Percentiles rank a stretch among this genome's conserved stretches.
phyloP scores from a whole-genome alignment of 2,329 filamentous ascomycete species.

The Exophiala lecanii-corni region DNA sequence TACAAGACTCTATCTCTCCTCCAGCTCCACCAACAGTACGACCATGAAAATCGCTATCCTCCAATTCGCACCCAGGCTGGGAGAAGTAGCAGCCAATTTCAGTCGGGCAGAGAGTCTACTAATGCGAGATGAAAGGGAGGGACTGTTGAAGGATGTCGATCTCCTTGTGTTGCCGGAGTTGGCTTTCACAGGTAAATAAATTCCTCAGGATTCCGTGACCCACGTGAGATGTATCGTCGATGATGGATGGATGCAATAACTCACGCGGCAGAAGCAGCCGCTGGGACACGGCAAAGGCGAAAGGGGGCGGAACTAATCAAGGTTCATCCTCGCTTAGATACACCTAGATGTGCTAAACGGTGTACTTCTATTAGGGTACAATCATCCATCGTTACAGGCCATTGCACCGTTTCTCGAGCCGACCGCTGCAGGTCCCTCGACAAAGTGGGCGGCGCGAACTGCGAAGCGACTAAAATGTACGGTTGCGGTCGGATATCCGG shows the following conservation, averaged over 20 bases:
- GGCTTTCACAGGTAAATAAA: slow-evolving; percentile 52
- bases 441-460: slow-evolving; percentile 54
- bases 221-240: slow-evolving; percentile 2
- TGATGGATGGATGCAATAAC: neutral
- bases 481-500: slow-evolving; percentile 62
- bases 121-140: slow-evolving; percentile 30
- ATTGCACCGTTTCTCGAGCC: slow-evolving; percentile 57
- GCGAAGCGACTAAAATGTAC: slow-evolving; percentile 53
- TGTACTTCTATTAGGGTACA: slow-evolving; percentile 48
- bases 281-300: neutral
- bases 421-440: slow-evolving; percentile 51
- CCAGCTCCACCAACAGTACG: neutral
- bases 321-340: neutral
- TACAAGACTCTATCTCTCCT: no score
- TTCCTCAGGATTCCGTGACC: neutral
- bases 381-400: slow-evolving; percentile 54
- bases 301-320: no score
- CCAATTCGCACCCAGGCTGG: slow-evolving; percentile 41
- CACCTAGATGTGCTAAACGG: neutral
- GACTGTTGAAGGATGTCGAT: slow-evolving; percentile 40
- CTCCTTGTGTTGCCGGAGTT: slow-evolving; percentile 59
- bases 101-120: slow-evolving; percentile 40
- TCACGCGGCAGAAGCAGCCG: neutral
- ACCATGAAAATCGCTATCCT: slow-evolving; percentile 45
- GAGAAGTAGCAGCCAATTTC: slow-evolving; percentile 44